Evolutionary conservation across 495 filamentous ascomycete species (phyloP).

Genomic region (Neurospora sp.): DNA sequence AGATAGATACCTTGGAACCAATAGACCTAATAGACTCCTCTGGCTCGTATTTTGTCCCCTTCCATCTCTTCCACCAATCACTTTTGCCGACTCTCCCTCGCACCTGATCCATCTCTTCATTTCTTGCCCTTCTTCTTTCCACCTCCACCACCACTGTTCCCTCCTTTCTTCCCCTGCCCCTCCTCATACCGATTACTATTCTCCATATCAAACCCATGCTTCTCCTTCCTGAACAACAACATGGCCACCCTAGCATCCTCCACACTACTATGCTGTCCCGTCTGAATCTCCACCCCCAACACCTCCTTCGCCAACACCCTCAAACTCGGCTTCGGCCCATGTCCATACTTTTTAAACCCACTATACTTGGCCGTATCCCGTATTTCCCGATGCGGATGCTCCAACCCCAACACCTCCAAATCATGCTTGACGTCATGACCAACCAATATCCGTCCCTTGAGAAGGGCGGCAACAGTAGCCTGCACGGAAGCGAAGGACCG

Average conservation of each 20-base stretch:
- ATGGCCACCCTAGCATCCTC: conserved; percentile 89
- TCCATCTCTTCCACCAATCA: too few species aligned
- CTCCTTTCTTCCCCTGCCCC: conserved; percentile 29
- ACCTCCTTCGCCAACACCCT: conserved; percentile 66
- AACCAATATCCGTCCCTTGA: conserved; percentile 65
- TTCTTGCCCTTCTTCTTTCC: conserved; percentile 18
- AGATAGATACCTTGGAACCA: too few species aligned
- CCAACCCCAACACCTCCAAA: conserved; percentile 61
- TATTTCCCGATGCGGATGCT: conserved; percentile 65
- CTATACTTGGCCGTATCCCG: conserved; percentile 75
- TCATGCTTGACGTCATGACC: conserved; percentile 90
- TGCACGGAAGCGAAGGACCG: conserved; percentile 67
- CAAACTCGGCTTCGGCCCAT: conserved; percentile 69
- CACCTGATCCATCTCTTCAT: background rate
- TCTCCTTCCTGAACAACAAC: conserved; percentile 71
- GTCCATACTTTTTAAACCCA: conserved; percentile 60
- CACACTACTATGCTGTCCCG: conserved; percentile 54
- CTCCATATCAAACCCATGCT: conserved; percentile 73
- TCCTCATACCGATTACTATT: conserved; percentile 52
- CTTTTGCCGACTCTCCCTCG: too few species aligned
- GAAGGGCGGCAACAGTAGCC: conserved; percentile 55
- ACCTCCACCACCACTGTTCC: background rate
- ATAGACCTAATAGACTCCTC: too few species aligned
- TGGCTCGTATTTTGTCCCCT: too few species aligned
- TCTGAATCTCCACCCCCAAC: conserved; percentile 75